These are phyloP conservation scores for Russula dissimulans DNA, from an alignment of 768 basidiomycete species.

Conservation along the genomic window DNA sequence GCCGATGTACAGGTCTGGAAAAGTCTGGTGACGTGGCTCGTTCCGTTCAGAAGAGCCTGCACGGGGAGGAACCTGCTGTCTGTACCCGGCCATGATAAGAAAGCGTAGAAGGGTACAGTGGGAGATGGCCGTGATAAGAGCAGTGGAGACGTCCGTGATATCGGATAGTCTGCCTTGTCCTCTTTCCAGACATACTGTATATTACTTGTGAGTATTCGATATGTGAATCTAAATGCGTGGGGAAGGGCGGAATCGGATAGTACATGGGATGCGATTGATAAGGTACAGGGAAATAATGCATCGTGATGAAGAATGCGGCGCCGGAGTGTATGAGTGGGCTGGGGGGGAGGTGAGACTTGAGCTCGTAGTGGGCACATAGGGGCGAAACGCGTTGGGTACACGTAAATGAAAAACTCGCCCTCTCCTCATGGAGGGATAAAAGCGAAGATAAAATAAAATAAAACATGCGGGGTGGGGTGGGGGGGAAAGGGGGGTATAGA, in stretches of 20 bases:
- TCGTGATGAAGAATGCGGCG: neutral
- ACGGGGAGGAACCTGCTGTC: too few relatives aligned
- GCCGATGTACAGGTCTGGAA: too few relatives aligned
- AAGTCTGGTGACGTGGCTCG: too few relatives aligned
- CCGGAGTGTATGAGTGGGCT: neutral
- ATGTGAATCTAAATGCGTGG: constrained; percentile 9
- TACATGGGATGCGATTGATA: constrained; percentile 2
- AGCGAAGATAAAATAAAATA: neutral
- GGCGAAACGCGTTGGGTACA: neutral
- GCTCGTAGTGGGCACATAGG: too few relatives aligned
- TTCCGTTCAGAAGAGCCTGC: too few relatives aligned
- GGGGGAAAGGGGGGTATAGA: neutral
- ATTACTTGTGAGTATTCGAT: neutral
- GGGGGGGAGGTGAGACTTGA: too few relatives aligned
- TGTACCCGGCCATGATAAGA: neutral
- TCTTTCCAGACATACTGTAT: neutral
- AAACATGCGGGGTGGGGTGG: too few relatives aligned
- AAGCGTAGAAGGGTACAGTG: neutral
- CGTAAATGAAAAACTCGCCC: constrained; percentile 2
- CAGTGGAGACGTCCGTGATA: neutral
- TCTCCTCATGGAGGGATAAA: neutral
- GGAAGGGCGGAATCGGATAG: neutral
- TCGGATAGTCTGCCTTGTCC: neutral
- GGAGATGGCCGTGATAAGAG: neutral
- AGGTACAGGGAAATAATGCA: neutral